These are phyloP conservation scores for Athelia psychrophila DNA, from an alignment of 1,284 basidiomycete genomes.

Conservation along the genomic window DNA sequence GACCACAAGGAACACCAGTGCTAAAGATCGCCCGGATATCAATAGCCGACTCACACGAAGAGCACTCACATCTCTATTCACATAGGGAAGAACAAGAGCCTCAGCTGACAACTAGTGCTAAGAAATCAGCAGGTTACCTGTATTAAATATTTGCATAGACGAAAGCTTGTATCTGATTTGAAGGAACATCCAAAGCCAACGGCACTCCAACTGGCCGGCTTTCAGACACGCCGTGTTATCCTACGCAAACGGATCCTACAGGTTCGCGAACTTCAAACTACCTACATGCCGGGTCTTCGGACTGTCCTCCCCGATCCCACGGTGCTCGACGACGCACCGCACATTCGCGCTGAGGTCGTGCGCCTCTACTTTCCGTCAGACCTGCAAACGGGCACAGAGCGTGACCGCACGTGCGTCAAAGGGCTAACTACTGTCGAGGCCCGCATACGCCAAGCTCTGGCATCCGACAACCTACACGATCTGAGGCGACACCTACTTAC, in stretches of 20 bases:
- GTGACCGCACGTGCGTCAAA: background rate
- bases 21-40: background rate
- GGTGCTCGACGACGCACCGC: background rate
- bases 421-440: constrained; percentile 19
- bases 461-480: constrained; percentile 19
- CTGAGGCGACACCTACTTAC: constrained; percentile 24
- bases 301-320: background rate
- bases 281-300: background rate
- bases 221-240: background rate
- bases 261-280: background rate
- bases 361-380: background rate
- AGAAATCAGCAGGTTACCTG: background rate
- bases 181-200: background rate
- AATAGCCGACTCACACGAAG: background rate
- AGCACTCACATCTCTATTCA: background rate
- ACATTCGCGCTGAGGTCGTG: background rate
- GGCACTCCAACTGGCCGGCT: background rate
- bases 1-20: no score
- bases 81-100: background rate
- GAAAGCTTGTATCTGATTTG: background rate
- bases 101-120: background rate
- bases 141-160: background rate
- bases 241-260: background rate
- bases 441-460: constrained; percentile 24
- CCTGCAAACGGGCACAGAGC: background rate